Conservation (phyloP, 139 green algal species). For the Coelastrella sp. region DNA sequence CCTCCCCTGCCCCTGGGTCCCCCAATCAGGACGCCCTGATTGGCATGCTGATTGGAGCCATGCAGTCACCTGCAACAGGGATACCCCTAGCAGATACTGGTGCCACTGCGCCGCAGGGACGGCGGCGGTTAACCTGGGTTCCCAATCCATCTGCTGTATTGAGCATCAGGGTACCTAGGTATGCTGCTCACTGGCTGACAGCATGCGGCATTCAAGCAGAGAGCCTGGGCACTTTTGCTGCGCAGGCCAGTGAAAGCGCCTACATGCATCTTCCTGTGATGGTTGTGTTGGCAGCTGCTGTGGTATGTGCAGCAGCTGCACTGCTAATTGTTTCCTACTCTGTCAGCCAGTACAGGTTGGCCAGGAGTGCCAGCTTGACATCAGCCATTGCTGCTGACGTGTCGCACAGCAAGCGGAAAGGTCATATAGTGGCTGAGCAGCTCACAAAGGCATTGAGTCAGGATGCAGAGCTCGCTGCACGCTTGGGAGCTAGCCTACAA, state of each 20-base stretch:
- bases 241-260: background rate
- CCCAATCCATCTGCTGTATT: background rate
- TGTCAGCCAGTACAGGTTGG: background rate
- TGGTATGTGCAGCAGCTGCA: background rate
- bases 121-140: background rate
- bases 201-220: background rate
- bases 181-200: background rate
- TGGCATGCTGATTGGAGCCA: background rate
- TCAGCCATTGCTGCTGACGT: background rate
- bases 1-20: background rate
- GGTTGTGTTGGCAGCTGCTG: background rate
- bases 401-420: background rate
- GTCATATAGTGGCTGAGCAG: background rate
- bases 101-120: background rate
- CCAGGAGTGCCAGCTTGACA: constrained; percentile 7
- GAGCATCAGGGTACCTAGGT: background rate
- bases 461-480: background rate
- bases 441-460: background rate
- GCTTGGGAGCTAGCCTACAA: background rate
- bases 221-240: background rate
- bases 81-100: background rate
- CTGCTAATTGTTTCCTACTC: background rate
- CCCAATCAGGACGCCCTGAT: background rate
- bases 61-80: constrained; percentile 1
- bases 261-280: background rate